A percentile compares a stretch with the other conserved stretches of the same genome.
Conservation (phyloP, 2,329 filamentous ascomycete species). For the Botryotinia globosa region DNA sequence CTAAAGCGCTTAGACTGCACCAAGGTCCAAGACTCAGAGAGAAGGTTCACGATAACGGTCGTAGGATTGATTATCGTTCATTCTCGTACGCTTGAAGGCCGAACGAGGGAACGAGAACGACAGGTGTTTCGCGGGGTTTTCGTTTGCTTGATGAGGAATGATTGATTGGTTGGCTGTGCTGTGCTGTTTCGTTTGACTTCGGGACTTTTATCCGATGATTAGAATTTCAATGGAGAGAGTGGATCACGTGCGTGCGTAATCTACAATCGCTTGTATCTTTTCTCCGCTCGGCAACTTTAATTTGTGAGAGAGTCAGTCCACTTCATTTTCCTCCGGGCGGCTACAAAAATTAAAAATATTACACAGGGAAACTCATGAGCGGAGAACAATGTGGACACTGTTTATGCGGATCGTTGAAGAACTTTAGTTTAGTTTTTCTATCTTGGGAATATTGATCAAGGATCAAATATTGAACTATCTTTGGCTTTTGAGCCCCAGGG, state of each 20-base stretch:
- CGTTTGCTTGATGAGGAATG: not conserved
- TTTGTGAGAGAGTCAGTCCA: conserved; percentile 1
- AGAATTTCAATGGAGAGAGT: not conserved
- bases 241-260: conserved; percentile 11
- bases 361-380: not conserved
- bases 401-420: not conserved
- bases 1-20: conserved; percentile 1
- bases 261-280: not conserved
- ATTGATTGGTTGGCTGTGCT: not conserved
- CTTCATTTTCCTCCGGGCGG: conserved; percentile 10
- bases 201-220: conserved; percentile 3
- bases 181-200: not conserved
- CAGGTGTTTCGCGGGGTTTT: not conserved
- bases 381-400: not conserved
- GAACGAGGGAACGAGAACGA: conserved; percentile 1
- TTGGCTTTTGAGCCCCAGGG: not conserved
- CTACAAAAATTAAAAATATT: not conserved
- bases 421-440: not conserved
- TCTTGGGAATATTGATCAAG: conserved; percentile 6
- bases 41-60: not conserved
- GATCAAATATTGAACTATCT: conserved; percentile 2
- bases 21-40: not conserved
- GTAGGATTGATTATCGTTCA: not conserved
- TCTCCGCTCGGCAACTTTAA: not conserved
- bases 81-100: not conserved